phyloP scores from a whole-genome alignment of 1,139 yeast genomes.

The Scheffersomyces quercinus region DNA sequence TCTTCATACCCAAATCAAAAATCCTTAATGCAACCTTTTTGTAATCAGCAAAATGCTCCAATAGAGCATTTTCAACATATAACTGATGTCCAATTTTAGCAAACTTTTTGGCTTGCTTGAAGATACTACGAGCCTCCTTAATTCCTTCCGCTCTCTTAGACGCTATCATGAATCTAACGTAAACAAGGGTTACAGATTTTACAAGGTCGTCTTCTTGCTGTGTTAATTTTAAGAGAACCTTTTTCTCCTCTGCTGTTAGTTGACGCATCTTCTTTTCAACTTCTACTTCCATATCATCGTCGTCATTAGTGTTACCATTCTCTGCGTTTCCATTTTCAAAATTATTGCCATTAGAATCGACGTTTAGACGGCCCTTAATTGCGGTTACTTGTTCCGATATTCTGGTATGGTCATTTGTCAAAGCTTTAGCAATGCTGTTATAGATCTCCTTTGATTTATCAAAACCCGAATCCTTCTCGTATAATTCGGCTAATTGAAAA shows the following conservation, averaged over 20 bases:
- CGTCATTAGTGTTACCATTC: constrained; percentile 13
- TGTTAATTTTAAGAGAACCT: constrained; percentile 23
- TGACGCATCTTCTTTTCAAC: constrained; percentile 7
- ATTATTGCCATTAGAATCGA: constrained; percentile 8
- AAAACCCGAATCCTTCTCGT: constrained; percentile 58
- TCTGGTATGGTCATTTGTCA: constrained; percentile 34
- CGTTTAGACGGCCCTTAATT: constrained; percentile 17
- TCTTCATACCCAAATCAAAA: constrained; percentile 76
- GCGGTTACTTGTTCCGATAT: constrained; percentile 24
- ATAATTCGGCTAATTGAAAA: constrained; percentile 67
- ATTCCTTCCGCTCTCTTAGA: constrained; percentile 64
- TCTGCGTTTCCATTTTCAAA: constrained; percentile 3
- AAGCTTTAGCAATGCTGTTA: constrained; percentile 46
- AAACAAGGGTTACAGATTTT: constrained; percentile 49
- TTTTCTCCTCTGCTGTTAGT: constrained; percentile 29
- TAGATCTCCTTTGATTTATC: constrained; percentile 56
- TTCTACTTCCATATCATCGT: constrained; percentile 15
- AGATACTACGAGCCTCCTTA: constrained; percentile 69
- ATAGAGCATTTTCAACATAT: constrained; percentile 76
- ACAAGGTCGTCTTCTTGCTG: constrained; percentile 21
- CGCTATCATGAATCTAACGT: constrained; percentile 59
- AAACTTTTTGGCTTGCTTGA: constrained; percentile 56
- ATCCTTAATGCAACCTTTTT: constrained; percentile 73
- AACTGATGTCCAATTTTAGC: constrained; percentile 67
- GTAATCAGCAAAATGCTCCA: constrained; percentile 73